Percentiles rank a stretch among this genome's conserved stretches.
Evolutionary conservation across 2,329 filamentous ascomycete species (phyloP).

Genomic region (Nothophaeocryptopus gaeumannii): DNA sequence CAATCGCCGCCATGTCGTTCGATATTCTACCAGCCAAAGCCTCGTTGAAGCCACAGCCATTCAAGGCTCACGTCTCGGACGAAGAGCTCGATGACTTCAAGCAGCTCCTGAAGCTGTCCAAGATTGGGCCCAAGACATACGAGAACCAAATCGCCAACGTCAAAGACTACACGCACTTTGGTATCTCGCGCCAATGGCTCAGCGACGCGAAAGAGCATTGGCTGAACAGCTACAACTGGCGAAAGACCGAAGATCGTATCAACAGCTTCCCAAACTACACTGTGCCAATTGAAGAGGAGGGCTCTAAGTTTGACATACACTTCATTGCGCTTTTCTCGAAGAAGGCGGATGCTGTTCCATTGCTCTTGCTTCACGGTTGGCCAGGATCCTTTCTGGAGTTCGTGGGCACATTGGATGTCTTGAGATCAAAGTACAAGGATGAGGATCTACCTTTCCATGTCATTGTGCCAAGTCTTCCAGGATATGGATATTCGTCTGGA

Average conservation of each 20-base stretch:
- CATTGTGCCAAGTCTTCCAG: conserved; percentile 55
- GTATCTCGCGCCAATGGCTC: conserved; percentile 50
- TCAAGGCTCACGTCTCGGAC: conserved; percentile 42
- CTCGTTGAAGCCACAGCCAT: conserved; percentile 40
- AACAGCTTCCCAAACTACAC: conserved; percentile 54
- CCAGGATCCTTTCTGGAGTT: conserved; percentile 56
- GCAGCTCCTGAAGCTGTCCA: conserved; percentile 46
- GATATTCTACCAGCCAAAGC: conserved; percentile 35
- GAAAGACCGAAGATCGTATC: conserved; percentile 41
- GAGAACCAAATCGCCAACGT: conserved; percentile 46
- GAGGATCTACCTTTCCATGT: conserved; percentile 56
- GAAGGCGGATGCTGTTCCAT: conserved; percentile 48
- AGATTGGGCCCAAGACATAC: conserved; percentile 48
- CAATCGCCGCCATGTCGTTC: conserved; percentile 23
- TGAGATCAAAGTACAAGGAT: conserved; percentile 50
- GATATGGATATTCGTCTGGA: conserved; percentile 51
- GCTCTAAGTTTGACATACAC: conserved; percentile 45
- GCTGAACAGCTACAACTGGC: conserved; percentile 50
- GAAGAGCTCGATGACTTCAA: conserved; percentile 46
- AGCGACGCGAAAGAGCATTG: conserved; percentile 39
- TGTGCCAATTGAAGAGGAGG: conserved; percentile 41
- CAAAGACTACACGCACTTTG: conserved; percentile 37
- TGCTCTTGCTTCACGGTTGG: conserved; percentile 55
- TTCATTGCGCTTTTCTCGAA: conserved; percentile 52
- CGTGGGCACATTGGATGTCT: conserved; percentile 48